Evolutionary conservation across 768 basidiomycete genomes (phyloP).

Genomic region (Podaxis pistillaris): DNA sequence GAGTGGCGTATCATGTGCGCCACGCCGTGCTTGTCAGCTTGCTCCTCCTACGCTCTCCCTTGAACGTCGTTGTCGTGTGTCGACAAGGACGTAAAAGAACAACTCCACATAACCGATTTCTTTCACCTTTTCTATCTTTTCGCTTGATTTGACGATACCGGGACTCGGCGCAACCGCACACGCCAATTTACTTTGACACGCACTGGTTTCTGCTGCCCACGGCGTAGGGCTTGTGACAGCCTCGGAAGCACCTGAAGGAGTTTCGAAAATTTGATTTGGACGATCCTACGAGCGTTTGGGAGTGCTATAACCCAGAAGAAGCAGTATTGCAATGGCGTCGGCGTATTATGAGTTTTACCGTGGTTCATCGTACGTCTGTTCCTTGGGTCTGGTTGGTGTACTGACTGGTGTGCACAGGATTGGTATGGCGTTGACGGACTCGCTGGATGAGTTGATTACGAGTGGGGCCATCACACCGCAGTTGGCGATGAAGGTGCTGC

Average conservation of each 20-base stretch:
- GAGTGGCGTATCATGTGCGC: background rate
- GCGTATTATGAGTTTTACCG: constrained; percentile 94
- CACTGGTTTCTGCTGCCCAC: too few relatives aligned
- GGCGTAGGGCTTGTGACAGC: too few relatives aligned
- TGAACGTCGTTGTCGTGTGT: background rate
- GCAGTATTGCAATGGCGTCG: constrained; percentile 52
- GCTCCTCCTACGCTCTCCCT: background rate
- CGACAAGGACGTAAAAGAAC: too few relatives aligned
- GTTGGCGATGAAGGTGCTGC: constrained; percentile 97
- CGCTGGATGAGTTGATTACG: constrained; percentile 97
- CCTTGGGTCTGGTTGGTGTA: constrained; percentile 3
- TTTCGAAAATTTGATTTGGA: background rate
- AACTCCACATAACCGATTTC: too few relatives aligned
- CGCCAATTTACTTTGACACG: too few relatives aligned
- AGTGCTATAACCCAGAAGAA: background rate
- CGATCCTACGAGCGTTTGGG: too few relatives aligned
- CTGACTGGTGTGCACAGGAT: constrained; percentile 51
- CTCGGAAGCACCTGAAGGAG: background rate
- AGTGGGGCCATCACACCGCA: constrained; percentile 96
- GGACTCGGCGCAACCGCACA: too few relatives aligned
- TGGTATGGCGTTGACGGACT: constrained; percentile 96
- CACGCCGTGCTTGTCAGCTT: background rate
- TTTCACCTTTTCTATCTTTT: too few relatives aligned
- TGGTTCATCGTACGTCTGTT: constrained; percentile 74
- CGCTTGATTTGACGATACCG: too few relatives aligned